Evolutionary conservation across 2,329 filamentous ascomycete genomes (phyloP).

Genomic region (Truncatella angustata): DNA sequence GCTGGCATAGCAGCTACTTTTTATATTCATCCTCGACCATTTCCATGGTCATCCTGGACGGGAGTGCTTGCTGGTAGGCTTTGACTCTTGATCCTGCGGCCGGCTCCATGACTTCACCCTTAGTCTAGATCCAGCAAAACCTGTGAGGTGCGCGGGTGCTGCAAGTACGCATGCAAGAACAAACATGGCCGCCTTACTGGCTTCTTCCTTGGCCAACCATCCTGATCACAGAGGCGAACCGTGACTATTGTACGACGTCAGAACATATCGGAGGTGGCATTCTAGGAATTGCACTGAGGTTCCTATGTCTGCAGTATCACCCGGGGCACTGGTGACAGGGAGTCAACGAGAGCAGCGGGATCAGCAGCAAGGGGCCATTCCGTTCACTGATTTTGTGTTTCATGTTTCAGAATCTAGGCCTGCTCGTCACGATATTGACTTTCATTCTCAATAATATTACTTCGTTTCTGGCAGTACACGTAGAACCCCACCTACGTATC

Average conservation of each 20-base stretch:
- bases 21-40: too few relatives aligned
- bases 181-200: conserved; percentile 8
- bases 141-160: too few relatives aligned
- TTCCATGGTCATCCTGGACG: too few relatives aligned
- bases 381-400: conserved; percentile 1
- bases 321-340: not conserved
- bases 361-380: conserved; percentile 10
- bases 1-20: too few relatives aligned
- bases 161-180: too few relatives aligned
- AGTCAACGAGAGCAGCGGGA: not conserved
- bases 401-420: conserved; percentile 11
- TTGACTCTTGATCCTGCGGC: too few relatives aligned
- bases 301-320: conserved; percentile 16
- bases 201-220: conserved; percentile 16
- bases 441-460: not conserved
- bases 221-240: conserved; percentile 21
- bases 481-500: too few relatives aligned
- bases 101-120: too few relatives aligned
- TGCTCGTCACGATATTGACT: conserved; percentile 1
- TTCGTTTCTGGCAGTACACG: not conserved
- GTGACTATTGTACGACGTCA: conserved; percentile 19
- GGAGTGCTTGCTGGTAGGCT: too few relatives aligned
- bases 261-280: not conserved
- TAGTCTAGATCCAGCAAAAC: too few relatives aligned
- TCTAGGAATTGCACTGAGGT: conserved; percentile 8